Conservation (phyloP, 164 flowering plant genomes). For the Aristolochia contorta region DNA sequence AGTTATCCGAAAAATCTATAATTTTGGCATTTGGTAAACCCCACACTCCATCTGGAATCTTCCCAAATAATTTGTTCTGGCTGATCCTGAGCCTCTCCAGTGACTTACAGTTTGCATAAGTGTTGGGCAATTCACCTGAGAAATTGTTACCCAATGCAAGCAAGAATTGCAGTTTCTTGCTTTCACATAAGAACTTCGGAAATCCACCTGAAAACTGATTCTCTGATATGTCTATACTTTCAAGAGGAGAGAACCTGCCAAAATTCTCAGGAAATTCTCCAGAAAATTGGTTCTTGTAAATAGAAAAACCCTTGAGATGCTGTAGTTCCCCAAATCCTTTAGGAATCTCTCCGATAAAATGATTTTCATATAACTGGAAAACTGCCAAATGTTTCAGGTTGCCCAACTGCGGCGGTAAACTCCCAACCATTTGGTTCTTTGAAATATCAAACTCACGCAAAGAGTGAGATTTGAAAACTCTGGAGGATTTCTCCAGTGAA, state of each 20-base stretch:
- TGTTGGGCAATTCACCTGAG: conserved; percentile 60
- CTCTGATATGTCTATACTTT: conserved; percentile 76
- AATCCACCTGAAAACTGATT: conserved; percentile 72
- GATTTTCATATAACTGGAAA: conserved; percentile 50
- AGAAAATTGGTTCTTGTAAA: conserved; percentile 60
- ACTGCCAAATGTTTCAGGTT: conserved; percentile 49
- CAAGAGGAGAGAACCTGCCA: conserved; percentile 63
- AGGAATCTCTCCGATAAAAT: conserved; percentile 67
- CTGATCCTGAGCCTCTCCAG: conserved; percentile 62
- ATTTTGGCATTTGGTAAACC: conserved; percentile 50
- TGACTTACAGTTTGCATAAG: conserved; percentile 62
- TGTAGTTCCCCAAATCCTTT: conserved; percentile 60
- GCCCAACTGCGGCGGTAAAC: conserved; percentile 49
- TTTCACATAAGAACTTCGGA: conserved; percentile 62
- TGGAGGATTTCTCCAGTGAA: conserved; percentile 60
- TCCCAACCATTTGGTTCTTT: conserved; percentile 48
- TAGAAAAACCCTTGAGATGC: conserved; percentile 44
- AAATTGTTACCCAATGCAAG: conserved; percentile 67
- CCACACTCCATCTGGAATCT: conserved; percentile 57
- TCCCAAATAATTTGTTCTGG: conserved; percentile 51
- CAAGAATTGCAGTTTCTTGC: conserved; percentile 31
- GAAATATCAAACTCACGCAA: conserved; percentile 77
- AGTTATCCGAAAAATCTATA: conserved; percentile 71
- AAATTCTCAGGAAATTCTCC: conserved; percentile 68
- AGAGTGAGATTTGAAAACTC: conserved; percentile 50